phyloP scores from a whole-genome alignment of 805 yeast genomes.

The Candida oleophila region DNA sequence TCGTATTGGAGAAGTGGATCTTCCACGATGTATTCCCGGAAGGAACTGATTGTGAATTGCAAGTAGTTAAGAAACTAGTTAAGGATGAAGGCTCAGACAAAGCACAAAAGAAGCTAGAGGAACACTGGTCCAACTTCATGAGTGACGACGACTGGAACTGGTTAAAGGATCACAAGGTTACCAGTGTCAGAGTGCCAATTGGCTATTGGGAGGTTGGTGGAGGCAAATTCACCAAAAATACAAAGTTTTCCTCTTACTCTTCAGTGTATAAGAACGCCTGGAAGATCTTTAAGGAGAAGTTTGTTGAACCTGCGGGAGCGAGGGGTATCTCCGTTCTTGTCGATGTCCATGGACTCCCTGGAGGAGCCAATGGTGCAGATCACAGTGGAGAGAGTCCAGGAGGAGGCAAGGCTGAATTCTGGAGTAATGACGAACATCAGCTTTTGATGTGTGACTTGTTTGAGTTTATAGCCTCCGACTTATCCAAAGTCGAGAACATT shows the following conservation, averaged over 20 bases:
- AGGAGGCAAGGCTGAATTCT: constrained; percentile 60
- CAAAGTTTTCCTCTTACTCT: constrained; percentile 58
- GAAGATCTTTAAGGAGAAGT: constrained; percentile 51
- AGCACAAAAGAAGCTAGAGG: constrained; percentile 52
- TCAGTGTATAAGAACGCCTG: constrained; percentile 73
- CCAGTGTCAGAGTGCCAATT: constrained; percentile 79
- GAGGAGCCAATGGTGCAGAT: constrained; percentile 85
- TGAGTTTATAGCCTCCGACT: constrained; percentile 61
- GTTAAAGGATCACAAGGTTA: constrained; percentile 66
- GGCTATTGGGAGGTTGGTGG: constrained; percentile 89
- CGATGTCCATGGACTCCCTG: constrained; percentile 88
- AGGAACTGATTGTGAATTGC: constrained; percentile 66
- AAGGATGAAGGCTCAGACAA: constrained; percentile 51
- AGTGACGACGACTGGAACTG: constrained; percentile 77
- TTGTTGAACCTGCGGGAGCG: constrained; percentile 58
- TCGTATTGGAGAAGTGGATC: constrained; percentile 80
- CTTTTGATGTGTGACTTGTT: constrained; percentile 49
- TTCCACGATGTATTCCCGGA: constrained; percentile 60
- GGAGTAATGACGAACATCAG: constrained; percentile 48
- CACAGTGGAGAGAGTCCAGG: constrained; percentile 68
- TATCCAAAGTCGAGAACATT: constrained; percentile 60
- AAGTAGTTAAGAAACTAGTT: constrained; percentile 57
- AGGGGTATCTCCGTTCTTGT: constrained; percentile 71
- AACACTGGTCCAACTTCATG: constrained; percentile 66
- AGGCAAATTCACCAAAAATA: constrained; percentile 54